phyloP scores from a whole-genome alignment of 1,139 yeast species.

The Meyerozyma athensensis region DNA sequence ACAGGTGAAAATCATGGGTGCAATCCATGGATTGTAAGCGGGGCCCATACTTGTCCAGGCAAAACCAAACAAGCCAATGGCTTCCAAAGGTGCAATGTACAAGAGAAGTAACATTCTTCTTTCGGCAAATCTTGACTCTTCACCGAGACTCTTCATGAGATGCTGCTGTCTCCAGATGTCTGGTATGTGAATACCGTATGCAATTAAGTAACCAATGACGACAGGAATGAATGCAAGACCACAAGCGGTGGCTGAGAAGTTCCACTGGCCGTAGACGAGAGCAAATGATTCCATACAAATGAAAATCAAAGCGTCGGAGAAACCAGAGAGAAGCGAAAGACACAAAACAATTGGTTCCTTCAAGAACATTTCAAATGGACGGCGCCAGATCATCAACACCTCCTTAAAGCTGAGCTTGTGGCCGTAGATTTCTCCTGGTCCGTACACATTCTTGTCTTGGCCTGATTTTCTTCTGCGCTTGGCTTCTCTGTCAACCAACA shows the following conservation, averaged over 20 bases:
- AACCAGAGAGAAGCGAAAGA: constrained; percentile 33
- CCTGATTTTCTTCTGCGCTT: constrained; percentile 26
- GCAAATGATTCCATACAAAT: constrained; percentile 33
- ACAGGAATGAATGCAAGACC: constrained; percentile 29
- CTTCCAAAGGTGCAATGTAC: constrained; percentile 25
- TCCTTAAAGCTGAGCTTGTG: constrained; percentile 14
- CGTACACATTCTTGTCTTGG: constrained; percentile 20
- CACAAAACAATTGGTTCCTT: constrained; percentile 35
- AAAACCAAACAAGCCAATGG: constrained; percentile 34
- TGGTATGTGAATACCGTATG: constrained; percentile 17
- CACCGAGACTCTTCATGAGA: constrained; percentile 18
- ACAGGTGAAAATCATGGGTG: constrained; percentile 29
- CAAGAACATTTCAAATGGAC: constrained; percentile 34
- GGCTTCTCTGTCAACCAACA: constrained; percentile 31
- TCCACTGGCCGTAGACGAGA: constrained; percentile 20
- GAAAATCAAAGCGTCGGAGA: constrained; percentile 36
- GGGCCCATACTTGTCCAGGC: constrained; percentile 38
- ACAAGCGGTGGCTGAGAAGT: constrained; percentile 20
- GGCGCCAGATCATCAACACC: constrained; percentile 24
- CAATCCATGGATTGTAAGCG: constrained; percentile 24
- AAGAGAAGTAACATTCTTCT: constrained; percentile 21
- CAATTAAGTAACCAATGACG: constrained; percentile 28
- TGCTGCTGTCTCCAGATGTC: constrained; percentile 20
- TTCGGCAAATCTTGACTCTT: constrained; percentile 22
- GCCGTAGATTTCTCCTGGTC: constrained; percentile 23